Evolutionary conservation across 805 yeast genomes (phyloP), one percentile per base, ranked within the genome.

Genomic region (Candida schatavii): DNA sequence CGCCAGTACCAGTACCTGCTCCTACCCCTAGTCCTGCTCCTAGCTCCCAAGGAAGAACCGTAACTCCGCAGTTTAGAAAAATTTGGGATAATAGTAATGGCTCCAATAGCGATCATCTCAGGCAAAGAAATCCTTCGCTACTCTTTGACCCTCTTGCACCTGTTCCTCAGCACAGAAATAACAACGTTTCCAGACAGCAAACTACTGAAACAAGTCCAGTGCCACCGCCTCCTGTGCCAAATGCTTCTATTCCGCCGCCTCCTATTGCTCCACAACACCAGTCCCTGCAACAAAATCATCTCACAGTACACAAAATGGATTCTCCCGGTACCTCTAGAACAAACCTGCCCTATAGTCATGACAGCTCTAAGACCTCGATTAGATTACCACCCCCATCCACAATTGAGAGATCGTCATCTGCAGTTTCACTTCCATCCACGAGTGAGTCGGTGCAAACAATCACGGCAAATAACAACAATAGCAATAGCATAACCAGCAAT

Each of bases 81-180:
- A 64, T 66, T 15, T 66, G 70, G 68, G 66, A 62, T 32, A 40
- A 47, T 5, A 42, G 42, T 33, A 43, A 35, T 9, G 39, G 34
- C 23, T 32, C 41, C 5, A 30, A 41, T 4, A 23, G 11, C 11
- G 27, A 23, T 11, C 27, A 23, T 11, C 27, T 31, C 13, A 58
- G 74, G 39, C 72, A 62, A 27, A 54, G 81, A 46, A 63, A 68
- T 42, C 79, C 79, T 3, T 74, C 79, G 9, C 58, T 75, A 29
- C 62, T 72, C 26, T 59, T 64, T 41, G 81, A 76, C 47, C 81
- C 81, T 1, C 61, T 75, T 42, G 75, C 77, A 2, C 71, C 76
- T 1, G 66, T 54, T 2, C 72, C 74, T 11, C 41, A 36, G 17
- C 48, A 52, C 14, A 29, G 21, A n/a, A 44, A n/a, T 18, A 31